Evolutionary conservation across 192 early-diverging fungal species (phyloP).

Genomic region (Linnemannia hyalina): DNA sequence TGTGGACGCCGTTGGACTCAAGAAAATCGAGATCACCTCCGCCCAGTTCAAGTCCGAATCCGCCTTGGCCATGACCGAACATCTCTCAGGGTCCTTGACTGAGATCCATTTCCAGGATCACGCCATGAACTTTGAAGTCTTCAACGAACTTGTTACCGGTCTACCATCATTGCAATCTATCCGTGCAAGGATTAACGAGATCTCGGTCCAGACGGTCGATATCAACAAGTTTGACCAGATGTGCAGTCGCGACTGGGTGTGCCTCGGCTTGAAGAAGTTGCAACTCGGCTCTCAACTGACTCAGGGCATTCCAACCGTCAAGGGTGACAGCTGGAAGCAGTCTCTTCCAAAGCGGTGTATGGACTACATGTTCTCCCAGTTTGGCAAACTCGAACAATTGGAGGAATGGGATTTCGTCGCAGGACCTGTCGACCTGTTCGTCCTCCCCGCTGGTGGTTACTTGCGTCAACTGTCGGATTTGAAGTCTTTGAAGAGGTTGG

Average conservation of each 20-base stretch:
- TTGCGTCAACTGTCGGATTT: conserved; percentile 16
- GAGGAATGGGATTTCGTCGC: conserved; percentile 26
- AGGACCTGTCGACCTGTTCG: conserved; percentile 20
- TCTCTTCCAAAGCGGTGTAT: conserved; percentile 29
- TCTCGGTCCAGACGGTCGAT: conserved; percentile 20
- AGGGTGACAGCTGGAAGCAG: conserved; percentile 27
- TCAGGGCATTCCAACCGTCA: conserved; percentile 21
- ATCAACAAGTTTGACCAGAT: conserved; percentile 28
- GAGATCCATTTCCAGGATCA: conserved; percentile 18
- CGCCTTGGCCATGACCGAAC: conserved; percentile 22
- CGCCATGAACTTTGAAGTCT: conserved; percentile 21
- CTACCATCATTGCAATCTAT: conserved; percentile 16
- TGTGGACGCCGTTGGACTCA: conserved; percentile 20
- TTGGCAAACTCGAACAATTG: conserved; percentile 15
- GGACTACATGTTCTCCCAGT: conserved; percentile 26
- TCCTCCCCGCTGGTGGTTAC: conserved; percentile 15
- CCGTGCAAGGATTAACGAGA: conserved; percentile 14
- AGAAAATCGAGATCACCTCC: conserved; percentile 9
- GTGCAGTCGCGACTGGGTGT: conserved; percentile 24
- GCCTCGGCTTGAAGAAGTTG: conserved; percentile 23
- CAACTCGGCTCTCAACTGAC: conserved; percentile 23
- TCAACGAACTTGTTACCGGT: conserved; percentile 24
- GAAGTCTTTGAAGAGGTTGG: conserved; percentile 20
- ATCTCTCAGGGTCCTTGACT: conserved; percentile 16
- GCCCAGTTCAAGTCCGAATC: conserved; percentile 7